These are phyloP conservation scores for Erysimum cheiri DNA, from an alignment of 441 rosid genomes.

Conservation along the genomic window DNA sequence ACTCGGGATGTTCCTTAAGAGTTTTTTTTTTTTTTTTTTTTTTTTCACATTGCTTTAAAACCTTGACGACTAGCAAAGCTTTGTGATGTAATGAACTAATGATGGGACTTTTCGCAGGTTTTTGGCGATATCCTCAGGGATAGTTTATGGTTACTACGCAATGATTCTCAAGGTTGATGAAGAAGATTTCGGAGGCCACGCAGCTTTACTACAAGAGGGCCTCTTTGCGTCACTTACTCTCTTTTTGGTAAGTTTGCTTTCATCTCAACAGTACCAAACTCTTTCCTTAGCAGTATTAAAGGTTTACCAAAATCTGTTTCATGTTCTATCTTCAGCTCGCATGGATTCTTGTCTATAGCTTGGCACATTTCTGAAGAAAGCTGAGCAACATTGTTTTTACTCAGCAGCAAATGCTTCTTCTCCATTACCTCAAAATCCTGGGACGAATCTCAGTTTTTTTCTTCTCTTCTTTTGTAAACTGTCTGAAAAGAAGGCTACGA, in stretches of 20 bases:
- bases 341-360: constrained; percentile 94
- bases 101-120: constrained; percentile 55
- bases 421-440: not conserved
- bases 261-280: not conserved
- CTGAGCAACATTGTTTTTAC: constrained; percentile 11
- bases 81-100: not conserved
- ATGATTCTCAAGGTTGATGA: constrained; percentile 83
- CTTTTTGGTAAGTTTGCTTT: constrained; percentile 61
- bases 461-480: not conserved
- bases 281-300: not conserved
- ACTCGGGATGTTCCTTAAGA: not conserved
- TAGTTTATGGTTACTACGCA: constrained; percentile 81
- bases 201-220: constrained; percentile 93
- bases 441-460: constrained; percentile 7
- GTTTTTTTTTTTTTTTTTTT: no score
- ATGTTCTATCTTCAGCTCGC: constrained; percentile 64
- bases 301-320: constrained; percentile 20
- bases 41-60: no score
- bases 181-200: constrained; percentile 93
- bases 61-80: not conserved
- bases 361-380: constrained; percentile 72
- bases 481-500: not conserved
- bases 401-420: constrained; percentile 17
- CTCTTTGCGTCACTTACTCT: constrained; percentile 81
- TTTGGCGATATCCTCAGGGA: constrained; percentile 70